Base-by-base conservation (phyloP, 768 basidiomycete species). In the Asterophora lycoperdoides region DNA sequence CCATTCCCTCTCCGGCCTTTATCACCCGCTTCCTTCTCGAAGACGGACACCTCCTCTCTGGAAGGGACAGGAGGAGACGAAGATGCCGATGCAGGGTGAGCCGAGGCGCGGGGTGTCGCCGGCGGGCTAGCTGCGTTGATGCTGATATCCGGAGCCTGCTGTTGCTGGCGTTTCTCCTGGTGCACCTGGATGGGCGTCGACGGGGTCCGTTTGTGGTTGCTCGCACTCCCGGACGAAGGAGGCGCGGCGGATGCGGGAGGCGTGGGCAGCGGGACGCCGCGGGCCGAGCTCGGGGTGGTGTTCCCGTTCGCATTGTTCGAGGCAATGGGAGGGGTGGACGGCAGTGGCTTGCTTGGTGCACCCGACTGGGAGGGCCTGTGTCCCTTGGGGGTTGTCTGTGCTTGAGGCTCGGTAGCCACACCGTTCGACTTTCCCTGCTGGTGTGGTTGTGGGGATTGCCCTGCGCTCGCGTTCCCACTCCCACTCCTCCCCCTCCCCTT, bases 1-100 rank as follows among this genome's bases (percentile, higher is more conserved):
- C 84, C 81, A 18, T 83, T 77, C 48, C 77, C 73, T 63, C 72
- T n/a, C n/a, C n/a, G n/a, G n/a, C n/a, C n/a, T n/a, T n/a, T 51
- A 54, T 69, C 48, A 13, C 62, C 65, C 33, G 57, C 49, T 13
- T 62, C 64, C 14, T 52, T 42, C 18, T 43, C 35, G 8, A 4
- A 19, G 5, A 20, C 20, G 13, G 14, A 43, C 32, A 23, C 39
- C 10, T 23, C 39, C 5, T 40, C 14, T 8, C 13, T n/a, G n/a
- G n/a, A n/a, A n/a, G n/a, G n/a, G n/a, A n/a, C n/a, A n/a, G n/a
- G n/a, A n/a, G n/a, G n/a, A n/a, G n/a, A n/a, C n/a, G n/a, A n/a
- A n/a, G n/a, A n/a, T n/a, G n/a, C n/a, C n/a, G n/a, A 28, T 14
- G 23, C 29, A 26, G 4, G 54, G 44, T 9, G 53, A 34, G 60